Base-by-base conservation (phyloP, 805 yeast genomes). In the Kluyveromyces nonfermentans region DNA sequence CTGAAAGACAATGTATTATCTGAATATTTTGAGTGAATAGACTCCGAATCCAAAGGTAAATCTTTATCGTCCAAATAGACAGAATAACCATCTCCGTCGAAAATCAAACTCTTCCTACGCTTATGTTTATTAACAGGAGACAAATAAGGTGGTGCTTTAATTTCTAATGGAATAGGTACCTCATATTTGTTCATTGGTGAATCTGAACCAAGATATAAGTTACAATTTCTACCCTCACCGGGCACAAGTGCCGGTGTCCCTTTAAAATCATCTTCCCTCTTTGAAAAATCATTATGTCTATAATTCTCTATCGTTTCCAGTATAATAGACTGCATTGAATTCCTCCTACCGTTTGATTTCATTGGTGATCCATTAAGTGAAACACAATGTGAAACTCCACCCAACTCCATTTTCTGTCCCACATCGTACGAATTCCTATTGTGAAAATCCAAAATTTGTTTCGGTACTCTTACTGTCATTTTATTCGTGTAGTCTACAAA, bases 111-210 rank as follows among this genome's bases (percentile, higher is more conserved):
- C 2, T 45, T 42, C 35, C 66, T 51, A 9, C 45, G 35, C 25
- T 48, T 57, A 3, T 47, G 17, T 46, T 56, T 62, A 47, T 67
- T 66, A 33, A 47, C 43, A 5, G 68, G 67, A 0, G 71, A 67
- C 16, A 68, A 43, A 22, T 48, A 53, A 4, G 72, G 72, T 8
- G 73, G 73, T 7, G 68, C 46, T 3, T 52, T 46, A 6, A 63
- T 55, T 42, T 67, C 67, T 12, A 65, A 53, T 7, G 73, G 73
- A 1, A 68, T 57, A 1, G 73, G 65, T 1, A 67, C 53, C 12
- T 51, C 46, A 32, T 56, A 56, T 15, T 47, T 47, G 46, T 66
- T 68, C 33, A 68, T 45, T 7, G 68, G 64, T 0, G 71, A 63
- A 33, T 62, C 59, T 2, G 70, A 58, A 7, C 66, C 54, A 16